These are phyloP conservation scores for Hanseniaspora osmophila DNA, from an alignment of 805 yeast species.

Conservation along the genomic window DNA sequence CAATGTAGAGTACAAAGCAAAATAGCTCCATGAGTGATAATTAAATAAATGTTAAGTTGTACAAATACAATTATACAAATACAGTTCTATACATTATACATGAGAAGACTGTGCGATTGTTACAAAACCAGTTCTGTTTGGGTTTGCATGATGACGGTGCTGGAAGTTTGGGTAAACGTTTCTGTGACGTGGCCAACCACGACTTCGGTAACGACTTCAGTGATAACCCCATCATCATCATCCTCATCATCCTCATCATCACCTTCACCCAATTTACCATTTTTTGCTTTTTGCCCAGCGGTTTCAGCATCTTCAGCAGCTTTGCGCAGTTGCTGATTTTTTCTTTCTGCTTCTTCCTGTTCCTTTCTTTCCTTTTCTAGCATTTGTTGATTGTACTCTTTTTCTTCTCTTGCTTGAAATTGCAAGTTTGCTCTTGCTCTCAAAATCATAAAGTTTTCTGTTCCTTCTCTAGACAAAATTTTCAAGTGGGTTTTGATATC, in stretches of 20 bases:
- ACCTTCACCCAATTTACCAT: not conserved
- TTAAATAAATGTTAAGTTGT: too few relatives aligned
- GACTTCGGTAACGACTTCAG: not conserved
- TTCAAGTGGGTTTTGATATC: conserved; percentile 29
- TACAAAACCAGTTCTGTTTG: not conserved
- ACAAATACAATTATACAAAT: too few relatives aligned
- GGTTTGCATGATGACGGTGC: not conserved
- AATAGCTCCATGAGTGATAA: too few relatives aligned
- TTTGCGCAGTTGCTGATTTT: not conserved
- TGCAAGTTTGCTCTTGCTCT: conserved; percentile 45
- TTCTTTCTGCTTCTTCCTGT: not conserved
- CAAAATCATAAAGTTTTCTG: conserved; percentile 41
- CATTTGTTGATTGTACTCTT: conserved; percentile 10
- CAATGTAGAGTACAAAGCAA: too few relatives aligned
- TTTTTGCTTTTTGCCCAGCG: not conserved
- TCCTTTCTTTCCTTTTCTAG: not conserved
- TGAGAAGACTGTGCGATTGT: too few relatives aligned
- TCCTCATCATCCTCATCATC: not conserved
- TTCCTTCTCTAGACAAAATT: conserved; percentile 43
- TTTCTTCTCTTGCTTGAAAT: conserved; percentile 39
- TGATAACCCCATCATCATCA: not conserved
- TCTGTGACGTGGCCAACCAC: not conserved
- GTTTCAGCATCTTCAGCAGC: not conserved
- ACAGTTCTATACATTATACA: too few relatives aligned
- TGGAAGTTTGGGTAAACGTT: not conserved